Percentiles rank a stretch among this genome's conserved stretches.
phyloP scores from a whole-genome alignment of 2,329 filamentous ascomycete genomes.

The Penicillium sp. region DNA sequence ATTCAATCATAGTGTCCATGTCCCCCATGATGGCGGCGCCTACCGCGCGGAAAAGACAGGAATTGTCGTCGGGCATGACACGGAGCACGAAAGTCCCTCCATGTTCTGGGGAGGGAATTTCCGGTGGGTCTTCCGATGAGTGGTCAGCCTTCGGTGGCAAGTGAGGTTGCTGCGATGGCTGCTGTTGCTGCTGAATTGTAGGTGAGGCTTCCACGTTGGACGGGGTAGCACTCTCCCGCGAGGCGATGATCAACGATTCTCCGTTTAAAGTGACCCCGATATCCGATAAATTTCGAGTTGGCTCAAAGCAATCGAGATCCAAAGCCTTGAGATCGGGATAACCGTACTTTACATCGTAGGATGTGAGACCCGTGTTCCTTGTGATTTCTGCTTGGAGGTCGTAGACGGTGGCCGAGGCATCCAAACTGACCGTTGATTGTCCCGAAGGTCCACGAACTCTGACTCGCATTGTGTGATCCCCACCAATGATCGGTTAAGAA shows the following conservation, averaged over 20 bases:
- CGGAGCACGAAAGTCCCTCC: constrained; percentile 63
- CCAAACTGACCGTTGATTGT: constrained; percentile 62
- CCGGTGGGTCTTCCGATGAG: constrained; percentile 54
- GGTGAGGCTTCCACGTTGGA: constrained; percentile 5
- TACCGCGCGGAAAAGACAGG: constrained; percentile 86
- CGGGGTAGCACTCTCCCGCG: constrained; percentile 33
- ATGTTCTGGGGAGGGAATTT: constrained; percentile 53
- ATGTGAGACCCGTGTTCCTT: constrained; percentile 57
- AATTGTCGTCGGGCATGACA: constrained; percentile 96
- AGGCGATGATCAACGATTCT: constrained; percentile 61
- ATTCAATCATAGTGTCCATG: constrained; percentile 62
- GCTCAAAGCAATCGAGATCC: constrained; percentile 51
- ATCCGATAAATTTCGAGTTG: constrained; percentile 47
- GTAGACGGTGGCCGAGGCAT: constrained; percentile 55
- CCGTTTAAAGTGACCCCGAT: constrained; percentile 59
- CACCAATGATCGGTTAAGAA: background rate
- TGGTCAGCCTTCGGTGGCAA: constrained; percentile 41
- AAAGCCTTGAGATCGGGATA: constrained; percentile 68
- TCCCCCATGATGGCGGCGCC: constrained; percentile 68
- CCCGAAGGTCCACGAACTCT: constrained; percentile 70
- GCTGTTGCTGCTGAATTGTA: constrained; percentile 10
- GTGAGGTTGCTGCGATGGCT: constrained; percentile 20
- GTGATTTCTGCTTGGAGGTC: constrained; percentile 42
- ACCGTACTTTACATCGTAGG: constrained; percentile 75
- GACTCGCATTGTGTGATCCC: constrained; percentile 57